Percentiles rank a stretch among this genome's conserved stretches.
phyloP scores from a whole-genome alignment of 352 stramenopile genomes.

The Phytophthora pseudosyringae region DNA sequence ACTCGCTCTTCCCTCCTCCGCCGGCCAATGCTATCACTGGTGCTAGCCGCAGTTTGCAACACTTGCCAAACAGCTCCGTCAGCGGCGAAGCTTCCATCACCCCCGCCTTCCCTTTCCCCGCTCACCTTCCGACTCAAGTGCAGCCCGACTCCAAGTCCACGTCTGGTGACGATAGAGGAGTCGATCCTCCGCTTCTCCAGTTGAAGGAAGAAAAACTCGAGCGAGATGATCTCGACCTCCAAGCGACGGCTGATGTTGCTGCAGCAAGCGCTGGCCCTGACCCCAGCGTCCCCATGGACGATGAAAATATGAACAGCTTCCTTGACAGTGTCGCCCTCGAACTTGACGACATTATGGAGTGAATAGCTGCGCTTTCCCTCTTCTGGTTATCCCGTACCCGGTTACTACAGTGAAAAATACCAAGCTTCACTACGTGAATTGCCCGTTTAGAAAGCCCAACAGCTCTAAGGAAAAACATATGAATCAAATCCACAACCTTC shows the following conservation, averaged over 20 bases:
- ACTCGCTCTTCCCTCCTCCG: conserved; percentile 26
- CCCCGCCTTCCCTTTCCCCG: conserved; percentile 29
- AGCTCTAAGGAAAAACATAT: conserved; percentile 15
- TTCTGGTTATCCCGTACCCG: conserved; percentile 19
- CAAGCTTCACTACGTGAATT: conserved; percentile 9
- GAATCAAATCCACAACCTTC: conserved; percentile 31
- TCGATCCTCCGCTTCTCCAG: conserved; percentile 18
- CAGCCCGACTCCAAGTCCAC: conserved; percentile 13
- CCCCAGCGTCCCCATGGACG: conserved; percentile 39
- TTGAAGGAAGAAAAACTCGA: conserved; percentile 34
- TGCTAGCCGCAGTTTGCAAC: conserved; percentile 22
- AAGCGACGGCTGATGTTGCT: conserved; percentile 8
- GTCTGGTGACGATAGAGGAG: conserved; percentile 13
- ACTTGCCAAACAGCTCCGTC: conserved; percentile 9
- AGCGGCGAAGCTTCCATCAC: conserved; percentile 13
- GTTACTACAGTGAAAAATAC: conserved; percentile 16
- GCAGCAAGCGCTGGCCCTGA: conserved; percentile 18
- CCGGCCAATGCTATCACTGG: conserved; percentile 8
- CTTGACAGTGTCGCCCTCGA: conserved; percentile 84
- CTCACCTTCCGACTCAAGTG: conserved; percentile 20
- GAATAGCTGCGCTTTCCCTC: conserved; percentile 16
- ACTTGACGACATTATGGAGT: conserved; percentile 80
- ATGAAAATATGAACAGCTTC: conserved; percentile 84
- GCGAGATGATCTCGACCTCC: conserved; percentile 24
- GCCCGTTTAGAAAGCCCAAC: conserved; percentile 19